phyloP scores from a whole-genome alignment of 1,284 basidiomycete species.

The Marasmius fiardii region DNA sequence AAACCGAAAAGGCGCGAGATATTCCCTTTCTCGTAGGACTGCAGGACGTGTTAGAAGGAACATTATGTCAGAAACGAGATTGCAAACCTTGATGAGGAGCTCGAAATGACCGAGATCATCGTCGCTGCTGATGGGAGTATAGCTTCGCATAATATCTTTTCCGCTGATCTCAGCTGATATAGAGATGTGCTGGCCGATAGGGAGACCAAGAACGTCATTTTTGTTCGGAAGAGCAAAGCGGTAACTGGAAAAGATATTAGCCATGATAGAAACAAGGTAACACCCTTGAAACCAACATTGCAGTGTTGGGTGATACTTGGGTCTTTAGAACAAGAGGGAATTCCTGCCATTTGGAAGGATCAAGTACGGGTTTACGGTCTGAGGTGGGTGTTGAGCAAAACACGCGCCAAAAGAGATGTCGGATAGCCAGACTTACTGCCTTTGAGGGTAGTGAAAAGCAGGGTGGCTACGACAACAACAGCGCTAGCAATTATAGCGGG shows the following conservation, averaged over 20 bases:
- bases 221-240: constrained; percentile 80
- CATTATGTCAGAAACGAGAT: not conserved
- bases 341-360: constrained; percentile 76
- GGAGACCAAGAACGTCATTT: constrained; percentile 84
- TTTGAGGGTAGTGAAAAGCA: constrained; percentile 29
- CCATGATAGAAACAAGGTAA: not conserved
- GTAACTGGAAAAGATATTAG: constrained; percentile 55
- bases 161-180: constrained; percentile 89
- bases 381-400: constrained; percentile 9
- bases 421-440: constrained; percentile 24
- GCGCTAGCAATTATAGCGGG: constrained; percentile 37
- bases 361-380: constrained; percentile 67
- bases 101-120: constrained; percentile 94
- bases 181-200: constrained; percentile 95
- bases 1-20: constrained; percentile 83
- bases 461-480: constrained; percentile 31
- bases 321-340: constrained; percentile 84
- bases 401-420: constrained; percentile 3
- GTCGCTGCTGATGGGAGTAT: constrained; percentile 93
- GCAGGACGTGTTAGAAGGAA: constrained; percentile 2
- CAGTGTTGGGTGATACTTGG: constrained; percentile 91
- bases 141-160: constrained; percentile 87
- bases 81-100: constrained; percentile 86
- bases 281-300: constrained; percentile 56
- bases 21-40: constrained; percentile 97